These are phyloP conservation scores for Stephanodiscus triporus DNA, from an alignment of 108 stramenopile species.

Conservation along the genomic window DNA sequence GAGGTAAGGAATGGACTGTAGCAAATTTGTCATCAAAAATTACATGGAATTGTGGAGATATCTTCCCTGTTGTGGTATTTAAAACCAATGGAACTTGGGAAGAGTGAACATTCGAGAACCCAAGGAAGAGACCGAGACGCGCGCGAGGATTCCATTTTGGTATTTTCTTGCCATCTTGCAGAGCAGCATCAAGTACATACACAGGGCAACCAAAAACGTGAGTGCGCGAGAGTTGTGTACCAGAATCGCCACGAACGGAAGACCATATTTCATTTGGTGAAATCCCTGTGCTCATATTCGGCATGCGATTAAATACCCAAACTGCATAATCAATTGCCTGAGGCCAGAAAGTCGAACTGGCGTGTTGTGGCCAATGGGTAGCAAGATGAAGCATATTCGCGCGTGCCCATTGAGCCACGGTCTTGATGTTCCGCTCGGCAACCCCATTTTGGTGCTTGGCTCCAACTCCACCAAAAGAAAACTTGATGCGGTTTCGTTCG, in stretches of 20 bases:
- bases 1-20: conserved; percentile 5
- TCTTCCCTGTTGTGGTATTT: background rate
- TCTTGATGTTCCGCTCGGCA: conserved; percentile 52
- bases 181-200: conserved; percentile 43
- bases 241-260: background rate
- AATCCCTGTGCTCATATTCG: conserved; percentile 9
- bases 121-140: background rate
- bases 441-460: conserved; percentile 65
- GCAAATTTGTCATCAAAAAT: conserved; percentile 15
- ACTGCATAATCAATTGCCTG: conserved; percentile 53
- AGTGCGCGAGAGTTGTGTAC: background rate
- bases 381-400: conserved; percentile 50
- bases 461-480: conserved; percentile 48
- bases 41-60: conserved; percentile 9
- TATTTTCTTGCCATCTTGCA: conserved; percentile 53
- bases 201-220: conserved; percentile 48
- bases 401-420: conserved; percentile 36
- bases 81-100: background rate
- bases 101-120: background rate
- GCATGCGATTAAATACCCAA: conserved; percentile 40
- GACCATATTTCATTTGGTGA: conserved; percentile 26
- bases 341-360: conserved; percentile 39
- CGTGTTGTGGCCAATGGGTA: conserved; percentile 46
- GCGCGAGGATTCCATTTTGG: conserved; percentile 14
- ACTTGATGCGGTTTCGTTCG: background rate